Base-by-base conservation (phyloP, 306 rosid species). In the Malus sieversii region DNA sequence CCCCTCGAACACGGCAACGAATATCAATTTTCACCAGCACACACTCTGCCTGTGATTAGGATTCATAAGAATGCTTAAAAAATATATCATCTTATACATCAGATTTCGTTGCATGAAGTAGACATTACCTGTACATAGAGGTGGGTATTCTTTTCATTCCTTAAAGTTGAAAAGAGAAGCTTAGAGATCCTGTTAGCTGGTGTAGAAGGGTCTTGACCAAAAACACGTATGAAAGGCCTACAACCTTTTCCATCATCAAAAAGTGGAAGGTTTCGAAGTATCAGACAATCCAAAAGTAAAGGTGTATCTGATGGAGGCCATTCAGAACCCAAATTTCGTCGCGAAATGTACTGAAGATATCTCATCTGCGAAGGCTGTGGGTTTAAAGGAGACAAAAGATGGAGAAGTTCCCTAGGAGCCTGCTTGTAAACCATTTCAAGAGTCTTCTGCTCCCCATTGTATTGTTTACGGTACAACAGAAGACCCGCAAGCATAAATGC, bases 381-480 rank as follows among this genome's bases (percentile, higher is more conserved):
- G 65, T 96, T 92, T 75, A 92, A 75, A 62, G 93, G 89, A 73
- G 96, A 85, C 82, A 96, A 87, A 75, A 92, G 73, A 80, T 87
- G 90, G 64, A 96, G 87, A 75, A 96, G 93, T 81, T 96, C 96
- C 82, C 79, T 87, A 9, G 99, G 99, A 82, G 99, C 99, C 88
- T 96, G 99, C 90, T 87, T 96, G 90, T 90, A 90, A 75, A 96
- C 93, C 97, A 92, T 92, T 81, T 92, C 99, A 76, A 96, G 98
- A 74, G 98, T 92, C 82, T 96, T 96, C 57, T 77, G 99, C 82
- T 90, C 99, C 64, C 98, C 98, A n/a, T 5, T 91, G 78, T 90
- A 90, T 81, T 92, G 97, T 84, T 96, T 96, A 74, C 98, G 84
- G 85, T 84, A 92, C 74, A 96, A 77, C 32, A 96, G 82, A 82